Evolutionary conservation across 2,329 filamentous ascomycete species (phyloP).

Genomic region (Cercospora citrullina): DNA sequence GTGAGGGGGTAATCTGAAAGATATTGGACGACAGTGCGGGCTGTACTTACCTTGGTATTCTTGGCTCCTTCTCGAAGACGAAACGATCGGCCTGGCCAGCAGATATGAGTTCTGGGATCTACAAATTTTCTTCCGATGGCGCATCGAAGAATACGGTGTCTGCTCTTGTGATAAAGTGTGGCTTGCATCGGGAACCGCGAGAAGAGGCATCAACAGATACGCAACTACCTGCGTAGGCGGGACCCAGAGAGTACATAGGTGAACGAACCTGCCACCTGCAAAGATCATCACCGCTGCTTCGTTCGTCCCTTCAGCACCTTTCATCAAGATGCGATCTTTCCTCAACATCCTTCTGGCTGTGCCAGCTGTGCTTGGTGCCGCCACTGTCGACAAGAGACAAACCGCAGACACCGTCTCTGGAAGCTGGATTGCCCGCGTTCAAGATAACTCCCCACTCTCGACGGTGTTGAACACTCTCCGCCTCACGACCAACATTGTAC

Average conservation of each 20-base stretch:
- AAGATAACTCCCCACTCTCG: constrained; percentile 19
- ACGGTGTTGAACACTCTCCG: constrained; percentile 21
- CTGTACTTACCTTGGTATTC: background rate
- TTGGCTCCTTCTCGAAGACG: constrained; percentile 12
- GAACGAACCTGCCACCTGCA: background rate
- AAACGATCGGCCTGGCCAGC: constrained; percentile 1
- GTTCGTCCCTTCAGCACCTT: background rate
- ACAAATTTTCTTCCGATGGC: background rate
- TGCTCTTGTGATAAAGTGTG: background rate
- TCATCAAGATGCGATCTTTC: constrained; percentile 26
- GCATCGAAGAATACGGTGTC: background rate
- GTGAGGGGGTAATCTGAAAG: background rate
- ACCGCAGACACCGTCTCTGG: constrained; percentile 23
- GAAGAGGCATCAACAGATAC: background rate
- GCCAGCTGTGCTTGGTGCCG: constrained; percentile 26
- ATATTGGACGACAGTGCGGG: background rate
- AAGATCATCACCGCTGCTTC: background rate
- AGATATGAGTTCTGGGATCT: background rate
- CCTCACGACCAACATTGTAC: constrained; percentile 17
- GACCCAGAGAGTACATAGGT: background rate
- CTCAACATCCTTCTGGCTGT: constrained; percentile 26
- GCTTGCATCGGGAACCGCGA: background rate
- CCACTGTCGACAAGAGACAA: constrained; percentile 24
- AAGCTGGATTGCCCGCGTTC: constrained; percentile 28
- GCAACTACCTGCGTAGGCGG: background rate